Evolutionary conservation across 176 grass and related monocot species (phyloP), one percentile per base, ranked within the genome.

Genomic region (Hyparrhenia diplandra): DNA sequence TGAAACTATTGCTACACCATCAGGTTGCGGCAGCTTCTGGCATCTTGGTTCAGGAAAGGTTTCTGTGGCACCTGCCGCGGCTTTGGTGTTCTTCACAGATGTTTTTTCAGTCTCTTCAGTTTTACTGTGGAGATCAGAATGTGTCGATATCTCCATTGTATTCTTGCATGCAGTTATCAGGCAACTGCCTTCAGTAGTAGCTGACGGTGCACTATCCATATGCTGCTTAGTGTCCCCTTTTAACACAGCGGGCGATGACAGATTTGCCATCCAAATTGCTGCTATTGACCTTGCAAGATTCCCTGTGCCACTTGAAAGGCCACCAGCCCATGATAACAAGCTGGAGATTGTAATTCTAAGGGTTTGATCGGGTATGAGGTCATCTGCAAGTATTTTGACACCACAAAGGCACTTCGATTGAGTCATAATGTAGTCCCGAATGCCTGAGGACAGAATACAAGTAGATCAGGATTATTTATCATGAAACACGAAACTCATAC

Each of bases 291-390:
- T 67, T 66, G n/a, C 12, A 9, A 63, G 42, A n/a, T 83, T 83
- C 2, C 30, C 70, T 75, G 61, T 29, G 13, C 43, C 61, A 66
- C 43, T 67, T 24, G 81, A 75, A 35, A 32, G 36, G 16, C 10
- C 31, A 16, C 10, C 43, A 35, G 4, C 39, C 18, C 29, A 75
- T 47, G 52, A 72, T 39, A 87, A 28, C 78, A 81, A 69, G 49
- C 52, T 75, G 17, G 8, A 37, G 21, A 87, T 82, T 37, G 72
- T 69, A 57, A 25, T 34, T 66, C 85, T 61, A 63, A 87, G 51
- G 42, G 79, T 87, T 64, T 37, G 64, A 82, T 87, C 77, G 40
- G 85, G 85, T 77, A 87, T 59, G 34, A 87, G 70, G 30, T 87
- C 52, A 43, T 82, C 65, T 52, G 73, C 73, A 63, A 78, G n/a